These are phyloP conservation scores for Epithele typhae DNA, from an alignment of 768 basidiomycete genomes.

Conservation along the genomic window DNA sequence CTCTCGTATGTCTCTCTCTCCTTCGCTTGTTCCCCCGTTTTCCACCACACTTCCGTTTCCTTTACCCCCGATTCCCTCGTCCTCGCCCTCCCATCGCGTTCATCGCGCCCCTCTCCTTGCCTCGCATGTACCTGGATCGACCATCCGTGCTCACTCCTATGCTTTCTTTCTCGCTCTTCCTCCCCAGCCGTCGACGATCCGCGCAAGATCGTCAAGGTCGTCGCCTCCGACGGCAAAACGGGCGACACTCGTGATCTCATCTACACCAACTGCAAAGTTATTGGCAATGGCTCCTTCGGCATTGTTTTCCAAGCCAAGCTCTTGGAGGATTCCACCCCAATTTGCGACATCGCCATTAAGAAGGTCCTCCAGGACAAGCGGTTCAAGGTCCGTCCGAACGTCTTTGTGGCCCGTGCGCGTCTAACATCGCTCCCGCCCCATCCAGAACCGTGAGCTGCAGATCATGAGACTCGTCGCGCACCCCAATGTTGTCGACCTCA, in stretches of 20 bases:
- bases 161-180: neutral
- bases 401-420: neutral
- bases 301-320: constrained; percentile 97
- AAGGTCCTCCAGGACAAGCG: constrained; percentile 99
- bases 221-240: constrained; percentile 91
- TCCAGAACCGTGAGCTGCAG: constrained; percentile 96
- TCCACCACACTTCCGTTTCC: constrained; percentile 14
- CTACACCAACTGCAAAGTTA: constrained; percentile 97
- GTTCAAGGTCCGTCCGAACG: constrained; percentile 75
- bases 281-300: constrained; percentile 98
- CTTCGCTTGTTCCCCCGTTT: constrained; percentile 1
- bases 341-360: constrained; percentile 96
- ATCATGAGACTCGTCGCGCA: constrained; percentile 97
- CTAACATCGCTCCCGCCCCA: neutral
- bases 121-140: constrained; percentile 8
- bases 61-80: neutral
- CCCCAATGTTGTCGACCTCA: constrained; percentile 97
- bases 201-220: constrained; percentile 91
- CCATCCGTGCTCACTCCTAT: constrained; percentile 10
- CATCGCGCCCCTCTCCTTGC: constrained; percentile 16
- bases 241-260: constrained; percentile 84
- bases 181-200: constrained; percentile 84
- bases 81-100: constrained; percentile 11
- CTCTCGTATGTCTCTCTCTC: constrained; percentile 55
- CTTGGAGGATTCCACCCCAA: constrained; percentile 51